phyloP scores from a whole-genome alignment of 306 rosid species.

The Ormosia semicastrata region DNA sequence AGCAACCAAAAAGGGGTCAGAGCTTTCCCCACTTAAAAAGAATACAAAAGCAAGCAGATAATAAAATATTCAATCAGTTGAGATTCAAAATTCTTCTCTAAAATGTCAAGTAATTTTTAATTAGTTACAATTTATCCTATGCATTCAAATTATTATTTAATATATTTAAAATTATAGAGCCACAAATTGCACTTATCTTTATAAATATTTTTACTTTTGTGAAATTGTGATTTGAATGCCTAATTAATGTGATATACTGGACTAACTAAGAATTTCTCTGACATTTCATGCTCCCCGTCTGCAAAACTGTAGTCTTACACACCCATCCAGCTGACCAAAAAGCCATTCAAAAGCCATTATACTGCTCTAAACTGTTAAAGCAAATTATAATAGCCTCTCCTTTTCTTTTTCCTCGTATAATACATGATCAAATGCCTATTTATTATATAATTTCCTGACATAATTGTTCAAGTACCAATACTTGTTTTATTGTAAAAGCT shows the following conservation, averaged over 20 bases:
- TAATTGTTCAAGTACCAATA: slow-evolving; percentile 58
- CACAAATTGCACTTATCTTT: too few species aligned
- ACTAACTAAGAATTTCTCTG: slow-evolving; percentile 24
- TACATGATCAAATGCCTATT: slow-evolving; percentile 43
- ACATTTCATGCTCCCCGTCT: slow-evolving; percentile 70
- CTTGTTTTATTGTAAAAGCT: slow-evolving; percentile 44
- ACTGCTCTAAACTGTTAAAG: slow-evolving; percentile 47
- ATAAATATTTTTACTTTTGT: too few species aligned
- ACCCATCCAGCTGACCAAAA: slow-evolving; percentile 71
- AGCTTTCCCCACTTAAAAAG: slow-evolving; percentile 66
- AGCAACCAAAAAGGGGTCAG: slow-evolving; percentile 81
- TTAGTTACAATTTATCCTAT: background rate
- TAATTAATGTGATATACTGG: background rate
- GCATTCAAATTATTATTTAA: too few species aligned
- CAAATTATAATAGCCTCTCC: slow-evolving; percentile 28
- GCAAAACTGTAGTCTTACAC: slow-evolving; percentile 54
- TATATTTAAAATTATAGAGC: too few species aligned
- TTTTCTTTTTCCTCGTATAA: slow-evolving; percentile 23
- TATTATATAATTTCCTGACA: slow-evolving; percentile 33
- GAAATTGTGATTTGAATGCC: background rate
- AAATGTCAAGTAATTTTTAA: slow-evolving; percentile 33
- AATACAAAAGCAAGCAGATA: slow-evolving; percentile 27
- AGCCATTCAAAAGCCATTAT: slow-evolving; percentile 57
- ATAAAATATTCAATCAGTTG: slow-evolving; percentile 24
- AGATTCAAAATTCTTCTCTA: slow-evolving; percentile 54